Conservation (phyloP, 805 yeast genomes). For the Kuraishia hungarica region DNA sequence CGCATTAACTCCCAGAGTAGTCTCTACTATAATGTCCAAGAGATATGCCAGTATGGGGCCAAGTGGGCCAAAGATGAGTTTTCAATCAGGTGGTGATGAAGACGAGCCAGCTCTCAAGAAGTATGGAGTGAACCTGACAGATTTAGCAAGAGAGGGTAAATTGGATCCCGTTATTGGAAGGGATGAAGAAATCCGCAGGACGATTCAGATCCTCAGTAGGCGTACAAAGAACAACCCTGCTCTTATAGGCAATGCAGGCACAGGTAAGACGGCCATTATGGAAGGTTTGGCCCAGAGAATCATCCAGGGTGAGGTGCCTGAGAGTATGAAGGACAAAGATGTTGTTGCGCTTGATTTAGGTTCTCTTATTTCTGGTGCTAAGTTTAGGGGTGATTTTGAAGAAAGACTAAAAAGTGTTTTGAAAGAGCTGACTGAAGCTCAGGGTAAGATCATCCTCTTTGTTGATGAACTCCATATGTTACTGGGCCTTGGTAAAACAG, state of each 20-base stretch:
- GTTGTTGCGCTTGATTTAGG: conserved; percentile 84
- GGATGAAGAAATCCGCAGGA: conserved; percentile 89
- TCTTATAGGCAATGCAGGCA: conserved; percentile 92
- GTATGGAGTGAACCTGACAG: conserved; percentile 81
- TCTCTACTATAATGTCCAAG: background rate
- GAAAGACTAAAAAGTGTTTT: conserved; percentile 76
- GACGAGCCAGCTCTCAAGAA: conserved; percentile 68
- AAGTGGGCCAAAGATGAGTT: conserved; percentile 1
- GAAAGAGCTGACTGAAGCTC: conserved; percentile 73
- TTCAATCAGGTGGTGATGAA: conserved; percentile 24
- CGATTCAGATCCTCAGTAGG: conserved; percentile 85
- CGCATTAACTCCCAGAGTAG: background rate
- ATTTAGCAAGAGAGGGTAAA: conserved; percentile 81
- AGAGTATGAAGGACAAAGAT: conserved; percentile 79
- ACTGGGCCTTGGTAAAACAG: conserved; percentile 86
- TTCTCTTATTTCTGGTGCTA: conserved; percentile 87
- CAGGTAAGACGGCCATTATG: conserved; percentile 95
- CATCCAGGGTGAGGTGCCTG: conserved; percentile 88
- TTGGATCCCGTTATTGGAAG: conserved; percentile 96
- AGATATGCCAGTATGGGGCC: conserved; percentile 2
- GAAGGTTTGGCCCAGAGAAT: conserved; percentile 96
- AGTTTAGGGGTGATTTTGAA: conserved; percentile 93
- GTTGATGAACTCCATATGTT: conserved; percentile 88
- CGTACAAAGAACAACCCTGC: conserved; percentile 96
- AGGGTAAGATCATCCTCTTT: conserved; percentile 71